Evolutionary conservation across 768 basidiomycete species (phyloP), one percentile per base, ranked within the genome.

Genomic region (Phlegmacium glaucopus): DNA sequence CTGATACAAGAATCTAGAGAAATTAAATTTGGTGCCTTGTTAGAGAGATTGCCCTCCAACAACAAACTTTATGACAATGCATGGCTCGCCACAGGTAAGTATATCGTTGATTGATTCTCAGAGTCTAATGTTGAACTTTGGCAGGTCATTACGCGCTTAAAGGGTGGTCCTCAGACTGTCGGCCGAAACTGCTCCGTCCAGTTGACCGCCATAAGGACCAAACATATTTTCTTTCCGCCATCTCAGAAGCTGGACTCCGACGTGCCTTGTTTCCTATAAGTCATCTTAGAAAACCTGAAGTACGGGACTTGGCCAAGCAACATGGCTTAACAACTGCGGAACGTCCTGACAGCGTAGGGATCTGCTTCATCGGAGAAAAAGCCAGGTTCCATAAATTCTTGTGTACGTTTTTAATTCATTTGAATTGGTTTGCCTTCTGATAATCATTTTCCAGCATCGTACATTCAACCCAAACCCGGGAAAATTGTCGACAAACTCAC

Each of bases 341-440:
- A 3, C 75, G 90, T 49, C 75, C 74, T 13, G 94, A 98, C 60
- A 93, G 90, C 64, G 93, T 95, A 82, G 94, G 94, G 0, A 77
- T 98, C 13, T 98, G 94, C 59, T 98, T 98, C 53, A 83, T 98
- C 1, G 94, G 94, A 4, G 80, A 94, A 60, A 82, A 85, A 58
- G 72, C 74, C 9, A 77, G 70, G 40, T 94, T 95, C 54, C 71
- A 75, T 22, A 67, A 78, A 8, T 97, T 94, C 60, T 63, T 94
- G 41, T 78, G 90, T 87, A 50, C 51, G 78, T 43, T 30, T 22
- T 29, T 45, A 30, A 32, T 40, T 42, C 26, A 5, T 40, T 28
- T 3, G 13, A 15, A 48, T 16, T 9, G n/a, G n/a, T 34, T 16
- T 22, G 25, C 13, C 47, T 13, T 15, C 28, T 47, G 13, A 22